These are phyloP conservation scores for Curvularia eragrostidis DNA, from an alignment of 2,329 filamentous ascomycete species.

Conservation along the genomic window DNA sequence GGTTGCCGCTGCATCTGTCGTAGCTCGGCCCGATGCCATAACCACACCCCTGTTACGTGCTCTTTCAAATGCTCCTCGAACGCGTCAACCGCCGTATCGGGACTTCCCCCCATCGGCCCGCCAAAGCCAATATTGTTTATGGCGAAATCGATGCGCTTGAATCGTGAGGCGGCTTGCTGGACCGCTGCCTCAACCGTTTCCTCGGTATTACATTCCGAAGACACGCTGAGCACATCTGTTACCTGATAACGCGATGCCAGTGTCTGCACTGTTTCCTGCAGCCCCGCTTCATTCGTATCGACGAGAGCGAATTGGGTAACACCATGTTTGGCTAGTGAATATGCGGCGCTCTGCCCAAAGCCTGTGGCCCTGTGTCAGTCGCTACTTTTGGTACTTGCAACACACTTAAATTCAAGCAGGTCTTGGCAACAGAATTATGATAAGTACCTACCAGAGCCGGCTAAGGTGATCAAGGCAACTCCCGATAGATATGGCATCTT, in stretches of 20 bases:
- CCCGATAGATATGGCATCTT: conserved; percentile 5
- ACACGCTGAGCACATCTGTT: conserved; percentile 13
- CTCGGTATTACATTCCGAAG: conserved; percentile 20
- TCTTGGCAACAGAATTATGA: background rate
- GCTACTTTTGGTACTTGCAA: conserved; percentile 3
- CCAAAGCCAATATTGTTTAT: conserved; percentile 61
- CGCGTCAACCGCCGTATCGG: conserved; percentile 54
- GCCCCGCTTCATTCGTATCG: conserved; percentile 18
- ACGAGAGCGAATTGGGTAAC: conserved; percentile 14
- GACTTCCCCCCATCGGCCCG: conserved; percentile 50
- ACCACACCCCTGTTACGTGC: conserved; percentile 62
- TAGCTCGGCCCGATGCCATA: conserved; percentile 61
- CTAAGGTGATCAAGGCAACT: conserved; percentile 16
- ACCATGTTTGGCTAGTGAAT: conserved; percentile 14
- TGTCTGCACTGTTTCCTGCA: conserved; percentile 16
- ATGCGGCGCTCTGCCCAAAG: conserved; percentile 17
- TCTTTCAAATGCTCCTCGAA: conserved; percentile 59
- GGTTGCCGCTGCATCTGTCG: conserved; percentile 57
- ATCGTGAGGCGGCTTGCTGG: conserved; percentile 33
- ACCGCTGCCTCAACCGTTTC: conserved; percentile 48
- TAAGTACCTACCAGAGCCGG: conserved; percentile 19
- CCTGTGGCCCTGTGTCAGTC: conserved; percentile 10
- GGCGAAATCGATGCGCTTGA: conserved; percentile 60
- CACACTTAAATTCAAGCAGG: background rate
- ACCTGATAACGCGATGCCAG: conserved; percentile 12